Conservation (phyloP, 2,329 filamentous ascomycete species). For the Aspergillaceae sp. region DNA sequence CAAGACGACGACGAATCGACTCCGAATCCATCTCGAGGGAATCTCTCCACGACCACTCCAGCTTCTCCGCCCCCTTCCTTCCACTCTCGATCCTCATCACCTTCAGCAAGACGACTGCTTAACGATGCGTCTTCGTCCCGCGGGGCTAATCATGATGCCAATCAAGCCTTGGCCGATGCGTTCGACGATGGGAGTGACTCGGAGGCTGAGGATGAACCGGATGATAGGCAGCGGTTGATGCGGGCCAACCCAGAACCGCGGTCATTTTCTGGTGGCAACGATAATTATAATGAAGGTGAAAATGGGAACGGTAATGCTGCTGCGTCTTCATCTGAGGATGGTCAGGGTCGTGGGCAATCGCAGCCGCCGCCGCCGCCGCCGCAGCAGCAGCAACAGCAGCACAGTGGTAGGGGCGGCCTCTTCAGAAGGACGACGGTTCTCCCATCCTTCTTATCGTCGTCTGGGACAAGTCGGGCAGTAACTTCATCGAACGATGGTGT, state of each 20-base stretch:
- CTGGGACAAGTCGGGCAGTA: conserved; percentile 46
- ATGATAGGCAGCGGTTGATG: conserved; percentile 81
- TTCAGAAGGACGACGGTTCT: conserved; percentile 46
- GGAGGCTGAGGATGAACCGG: conserved; percentile 60
- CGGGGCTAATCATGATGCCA: conserved; percentile 44
- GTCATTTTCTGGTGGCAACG: conserved; percentile 21
- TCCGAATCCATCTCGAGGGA: conserved; percentile 19
- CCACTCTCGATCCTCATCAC: conserved; percentile 71
- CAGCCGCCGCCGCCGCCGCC: not conserved
- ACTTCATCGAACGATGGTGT: conserved; percentile 84
- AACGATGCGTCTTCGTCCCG: conserved; percentile 41
- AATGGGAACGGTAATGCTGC: conserved; percentile 8
- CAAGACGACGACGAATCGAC: conserved; percentile 35
- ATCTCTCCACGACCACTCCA: conserved; percentile 21
- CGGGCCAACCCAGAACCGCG: conserved; percentile 47
- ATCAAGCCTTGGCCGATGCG: conserved; percentile 80
- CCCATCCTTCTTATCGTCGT: conserved; percentile 41
- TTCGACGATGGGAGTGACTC: conserved; percentile 75
- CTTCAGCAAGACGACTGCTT: conserved; percentile 45
- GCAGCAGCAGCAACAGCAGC: conserved; percentile 11
- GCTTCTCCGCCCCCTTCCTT: conserved; percentile 63
- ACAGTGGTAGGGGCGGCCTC: conserved; percentile 7
- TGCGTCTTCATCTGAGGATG: conserved; percentile 20
- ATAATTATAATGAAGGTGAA: conserved; percentile 19
- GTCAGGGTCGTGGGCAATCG: conserved; percentile 1